Base-by-base conservation (phyloP, 2,329 filamentous ascomycete genomes). In the Sporothrix globosa region DNA sequence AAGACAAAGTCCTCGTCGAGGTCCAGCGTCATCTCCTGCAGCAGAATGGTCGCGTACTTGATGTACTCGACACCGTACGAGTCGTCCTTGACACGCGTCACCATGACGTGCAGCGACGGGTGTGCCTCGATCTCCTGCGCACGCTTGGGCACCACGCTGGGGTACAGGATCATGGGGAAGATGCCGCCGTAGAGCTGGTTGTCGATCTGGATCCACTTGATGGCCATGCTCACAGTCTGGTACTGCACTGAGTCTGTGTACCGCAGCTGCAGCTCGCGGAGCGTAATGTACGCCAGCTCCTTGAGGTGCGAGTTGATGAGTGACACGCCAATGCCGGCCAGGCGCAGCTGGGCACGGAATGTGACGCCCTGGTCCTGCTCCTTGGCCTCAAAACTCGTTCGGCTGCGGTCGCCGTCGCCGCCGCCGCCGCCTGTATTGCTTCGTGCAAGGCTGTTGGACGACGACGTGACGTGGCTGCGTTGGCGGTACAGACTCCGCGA, bases 171-270 rank as follows among this genome's bases (percentile, higher is more conserved):
- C 82, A 99, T 97, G 0, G 96, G 96, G 85, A 99, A 99, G 75
- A 99, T 94, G 34, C 96, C 96, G 39, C 96, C 96, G 77, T 99
- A 99, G 17, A 99, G 87, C 80, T 99, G 96, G 76, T 99, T 99
- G 81, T 99, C 96, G 75, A 99, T 92, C 80, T 99, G 96, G 39
- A 99, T 96, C 96, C 96, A 99, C 80, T 99, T 98, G 78, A 98
- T 91, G 0, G 93, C 92, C 67, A 96, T 84, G 63, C 92, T 95
- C 73, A 97, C 81, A 0, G 93, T 98, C 80, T 99, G 96, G 77
- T 97, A 97, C 19, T 97, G 83, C 21, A 90, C 87, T n/a, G 96
- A 98, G 77, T 99, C 96, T 70, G 90, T 93, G 80, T 96, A 97
- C 72, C 94, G 93, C 73, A 99, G 82, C 75, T 96, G 90, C 34